Percentiles rank a stretch among this genome's conserved stretches.
phyloP scores from a whole-genome alignment of 345 rosid species.

The Citrus sinensis region DNA sequence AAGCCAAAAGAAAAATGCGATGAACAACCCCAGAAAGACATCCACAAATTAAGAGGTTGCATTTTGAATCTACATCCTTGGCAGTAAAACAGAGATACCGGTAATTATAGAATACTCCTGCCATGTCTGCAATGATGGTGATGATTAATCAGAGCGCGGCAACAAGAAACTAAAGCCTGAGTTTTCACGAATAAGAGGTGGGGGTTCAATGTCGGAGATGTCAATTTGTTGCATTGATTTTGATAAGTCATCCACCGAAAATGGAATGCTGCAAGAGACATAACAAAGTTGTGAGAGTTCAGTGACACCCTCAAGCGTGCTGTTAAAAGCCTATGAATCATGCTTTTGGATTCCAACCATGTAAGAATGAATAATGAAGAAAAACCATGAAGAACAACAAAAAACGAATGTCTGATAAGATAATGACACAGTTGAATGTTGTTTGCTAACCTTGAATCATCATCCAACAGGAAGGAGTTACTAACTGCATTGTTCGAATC shows the following conservation, averaged over 20 bases:
- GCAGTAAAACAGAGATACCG: background rate
- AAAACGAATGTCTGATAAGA: background rate
- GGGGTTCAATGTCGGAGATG: conserved; percentile 82
- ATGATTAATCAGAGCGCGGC: conserved; percentile 57
- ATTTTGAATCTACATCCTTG: conserved; percentile 19
- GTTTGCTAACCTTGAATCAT: conserved; percentile 76
- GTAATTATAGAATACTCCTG: background rate
- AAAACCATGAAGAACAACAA: background rate
- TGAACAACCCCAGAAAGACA: conserved; percentile 10
- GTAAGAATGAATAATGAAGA: background rate
- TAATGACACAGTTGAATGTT: background rate
- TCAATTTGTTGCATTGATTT: conserved; percentile 94
- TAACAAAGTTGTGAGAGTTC: background rate
- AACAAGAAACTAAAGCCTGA: conserved; percentile 87
- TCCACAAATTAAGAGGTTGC: conserved; percentile 16
- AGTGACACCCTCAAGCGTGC: background rate
- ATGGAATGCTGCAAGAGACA: conserved; percentile 72
- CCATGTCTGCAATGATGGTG: background rate
- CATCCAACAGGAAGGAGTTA: conserved; percentile 88
- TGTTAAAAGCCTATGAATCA: background rate
- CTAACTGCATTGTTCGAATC: conserved; percentile 95
- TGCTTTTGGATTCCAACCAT: background rate
- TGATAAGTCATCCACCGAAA: conserved; percentile 92
- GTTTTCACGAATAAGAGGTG: conserved; percentile 83
- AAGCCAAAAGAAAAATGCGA: background rate